phyloP scores from a whole-genome alignment of 2,329 filamentous ascomycete genomes.

The Fusarium beomiforme region DNA sequence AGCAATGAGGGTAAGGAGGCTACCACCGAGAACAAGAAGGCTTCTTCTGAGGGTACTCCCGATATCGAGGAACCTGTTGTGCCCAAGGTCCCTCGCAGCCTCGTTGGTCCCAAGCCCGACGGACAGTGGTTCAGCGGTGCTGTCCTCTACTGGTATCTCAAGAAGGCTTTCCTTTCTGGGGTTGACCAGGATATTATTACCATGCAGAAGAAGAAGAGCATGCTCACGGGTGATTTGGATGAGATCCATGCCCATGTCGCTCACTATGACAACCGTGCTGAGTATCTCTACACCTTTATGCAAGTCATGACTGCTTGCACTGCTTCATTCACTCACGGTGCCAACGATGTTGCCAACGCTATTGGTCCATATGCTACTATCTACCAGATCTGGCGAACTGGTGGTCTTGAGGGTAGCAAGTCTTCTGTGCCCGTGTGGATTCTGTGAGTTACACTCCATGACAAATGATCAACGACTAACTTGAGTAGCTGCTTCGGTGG shows the following conservation, averaged over 20 bases:
- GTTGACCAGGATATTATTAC: slow-evolving; percentile 43
- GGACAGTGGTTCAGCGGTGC: slow-evolving; percentile 6
- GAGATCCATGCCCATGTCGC: slow-evolving; percentile 65
- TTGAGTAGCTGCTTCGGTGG: slow-evolving; percentile 56
- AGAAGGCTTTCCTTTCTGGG: slow-evolving; percentile 38
- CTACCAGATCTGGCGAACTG: slow-evolving; percentile 67
- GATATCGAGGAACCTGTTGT: slow-evolving; percentile 12
- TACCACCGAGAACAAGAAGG: slow-evolving; percentile 36
- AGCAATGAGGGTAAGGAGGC: slow-evolving; percentile 40
- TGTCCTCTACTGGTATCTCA: slow-evolving; percentile 41
- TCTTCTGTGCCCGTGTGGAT: slow-evolving; percentile 68
- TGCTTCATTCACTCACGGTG: slow-evolving; percentile 72
- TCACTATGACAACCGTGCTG: slow-evolving; percentile 67
- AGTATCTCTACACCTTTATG: slow-evolving; percentile 70
- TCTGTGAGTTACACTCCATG: slow-evolving; percentile 48
- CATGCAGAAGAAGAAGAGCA: slow-evolving; percentile 54
- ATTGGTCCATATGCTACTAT: slow-evolving; percentile 72
- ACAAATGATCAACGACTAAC: not conserved
- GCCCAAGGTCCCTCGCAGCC: slow-evolving; percentile 25
- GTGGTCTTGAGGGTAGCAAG: slow-evolving; percentile 54
- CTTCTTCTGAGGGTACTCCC: not conserved
- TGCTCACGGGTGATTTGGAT: slow-evolving; percentile 62
- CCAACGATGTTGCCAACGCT: slow-evolving; percentile 73
- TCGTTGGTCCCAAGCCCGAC: slow-evolving; percentile 37
- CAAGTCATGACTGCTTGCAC: slow-evolving; percentile 70